Conservation (phyloP, 331 rosid species). For the Rosa hybrid region DNA sequence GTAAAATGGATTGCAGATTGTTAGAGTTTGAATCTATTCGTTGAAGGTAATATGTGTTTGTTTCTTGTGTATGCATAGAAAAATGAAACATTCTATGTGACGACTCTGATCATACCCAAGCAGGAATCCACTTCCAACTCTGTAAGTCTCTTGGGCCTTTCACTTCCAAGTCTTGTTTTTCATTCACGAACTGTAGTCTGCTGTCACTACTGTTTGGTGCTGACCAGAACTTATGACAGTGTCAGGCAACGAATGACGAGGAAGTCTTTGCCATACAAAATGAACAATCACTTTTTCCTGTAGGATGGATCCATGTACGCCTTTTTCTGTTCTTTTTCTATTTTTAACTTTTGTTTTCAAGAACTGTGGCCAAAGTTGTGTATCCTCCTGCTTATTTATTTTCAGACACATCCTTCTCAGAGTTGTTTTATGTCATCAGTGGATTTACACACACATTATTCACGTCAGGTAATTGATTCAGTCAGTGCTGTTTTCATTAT, state of each 20-base stretch:
- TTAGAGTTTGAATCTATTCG: background rate
- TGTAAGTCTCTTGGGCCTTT: constrained; percentile 46
- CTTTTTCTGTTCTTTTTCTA: background rate
- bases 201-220: constrained; percentile 30
- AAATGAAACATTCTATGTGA: constrained; percentile 61
- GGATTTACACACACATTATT: constrained; percentile 83
- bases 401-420: constrained; percentile 88
- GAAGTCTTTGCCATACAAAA: constrained; percentile 72
- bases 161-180: background rate
- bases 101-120: constrained; percentile 85
- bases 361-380: background rate
- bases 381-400: background rate
- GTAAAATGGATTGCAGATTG: background rate
- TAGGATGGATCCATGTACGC: constrained; percentile 92
- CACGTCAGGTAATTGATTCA: constrained; percentile 65
- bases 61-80: constrained; percentile 50
- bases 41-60: constrained; percentile 24
- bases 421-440: constrained; percentile 90
- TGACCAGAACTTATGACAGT: constrained; percentile 52
- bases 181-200: background rate
- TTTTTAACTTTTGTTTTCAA: background rate
- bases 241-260: constrained; percentile 76
- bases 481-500: constrained; percentile 14
- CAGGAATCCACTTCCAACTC: constrained; percentile 85
- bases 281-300: constrained; percentile 67